These are phyloP conservation scores for Yamadazyma kitorensis DNA, from an alignment of 805 yeast genomes.

Conservation along the genomic window DNA sequence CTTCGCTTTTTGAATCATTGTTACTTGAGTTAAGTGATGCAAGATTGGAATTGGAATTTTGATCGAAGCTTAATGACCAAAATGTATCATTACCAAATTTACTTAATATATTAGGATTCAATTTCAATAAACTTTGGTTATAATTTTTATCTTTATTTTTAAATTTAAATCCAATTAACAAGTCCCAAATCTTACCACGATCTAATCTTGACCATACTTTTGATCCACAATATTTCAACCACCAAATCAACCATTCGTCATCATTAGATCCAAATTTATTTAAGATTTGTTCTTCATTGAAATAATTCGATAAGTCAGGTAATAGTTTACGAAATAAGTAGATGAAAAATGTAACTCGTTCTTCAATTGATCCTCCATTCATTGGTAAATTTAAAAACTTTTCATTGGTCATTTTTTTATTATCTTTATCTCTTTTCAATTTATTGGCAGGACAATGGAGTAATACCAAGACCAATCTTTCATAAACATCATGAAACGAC, in stretches of 20 bases:
- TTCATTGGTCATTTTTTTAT: constrained; percentile 11
- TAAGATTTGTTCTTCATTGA: constrained; percentile 77
- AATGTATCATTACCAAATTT: constrained; percentile 60
- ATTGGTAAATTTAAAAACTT: constrained; percentile 41
- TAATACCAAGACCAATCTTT: constrained; percentile 70
- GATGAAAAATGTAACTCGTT: constrained; percentile 65
- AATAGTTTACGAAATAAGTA: constrained; percentile 57
- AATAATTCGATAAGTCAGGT: constrained; percentile 74
- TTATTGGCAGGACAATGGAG: constrained; percentile 67
- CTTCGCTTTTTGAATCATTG: background rate
- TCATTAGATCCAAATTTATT: constrained; percentile 55
- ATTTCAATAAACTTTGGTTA: constrained; percentile 30
- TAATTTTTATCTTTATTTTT: constrained; percentile 29
- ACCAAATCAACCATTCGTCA: constrained; percentile 92
- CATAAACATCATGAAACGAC: constrained; percentile 68
- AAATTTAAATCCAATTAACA: constrained; percentile 71
- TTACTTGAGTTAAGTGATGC: background rate
- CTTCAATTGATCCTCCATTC: constrained; percentile 64
- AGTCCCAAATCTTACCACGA: constrained; percentile 89
- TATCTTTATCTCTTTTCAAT: constrained; percentile 52
- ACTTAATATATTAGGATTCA: constrained; percentile 26
- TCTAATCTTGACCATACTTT: constrained; percentile 79
- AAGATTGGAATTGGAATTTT: background rate
- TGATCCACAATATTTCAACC: constrained; percentile 89
- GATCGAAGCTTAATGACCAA: constrained; percentile 41